Evolutionary conservation across 164 flowering plant genomes (phyloP), one percentile per base, ranked within the genome.

Genomic region (Magnolia sinica): DNA sequence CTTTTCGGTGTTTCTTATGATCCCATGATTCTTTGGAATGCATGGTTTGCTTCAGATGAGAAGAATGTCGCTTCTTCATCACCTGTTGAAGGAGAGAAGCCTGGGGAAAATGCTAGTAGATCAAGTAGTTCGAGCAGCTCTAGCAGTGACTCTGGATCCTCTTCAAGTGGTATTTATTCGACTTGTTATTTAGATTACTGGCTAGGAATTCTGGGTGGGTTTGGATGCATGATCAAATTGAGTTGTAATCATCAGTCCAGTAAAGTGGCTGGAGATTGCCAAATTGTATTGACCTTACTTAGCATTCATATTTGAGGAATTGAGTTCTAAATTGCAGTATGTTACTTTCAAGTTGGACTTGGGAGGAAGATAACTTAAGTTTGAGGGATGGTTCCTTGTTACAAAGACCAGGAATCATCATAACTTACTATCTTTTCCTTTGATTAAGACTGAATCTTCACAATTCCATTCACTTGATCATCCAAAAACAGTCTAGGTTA

Each of bases 121-220:
- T 89, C 93, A 68, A 90, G 91, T 84, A 91, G 88, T 79, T 88
- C 96, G 77, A 89, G 91, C 84, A 87, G 96, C 88, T 94, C 98
- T 68, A 84, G 91, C 79, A 88, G 96, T 77, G 96, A 87, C 68
- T 89, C 98, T 73, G 92, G 91, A 70, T 92, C 98, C 70, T 90
- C 96, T 18, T 94, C 98, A 61, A 91, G 91, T 85, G 97, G 98
- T 94, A 89, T 19, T 51, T 58, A 13, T 18, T 29, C 10, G 7
- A 64, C 8, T 37, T 68, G 7, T 13, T 29, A 68, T 24, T 37
- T 31, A 11, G 29, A 6, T 68, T 29, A 68, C 19, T 68, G 71
- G 1, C 7, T 68, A 19, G 14, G 29, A 68, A 13, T 31, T 4
- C 16, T 68, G 8, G 29, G 19, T 68, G 51, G 49, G 13, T 31